phyloP scores from a whole-genome alignment of 2,329 filamentous ascomycete genomes.

The Botrytis hyacinthi region DNA sequence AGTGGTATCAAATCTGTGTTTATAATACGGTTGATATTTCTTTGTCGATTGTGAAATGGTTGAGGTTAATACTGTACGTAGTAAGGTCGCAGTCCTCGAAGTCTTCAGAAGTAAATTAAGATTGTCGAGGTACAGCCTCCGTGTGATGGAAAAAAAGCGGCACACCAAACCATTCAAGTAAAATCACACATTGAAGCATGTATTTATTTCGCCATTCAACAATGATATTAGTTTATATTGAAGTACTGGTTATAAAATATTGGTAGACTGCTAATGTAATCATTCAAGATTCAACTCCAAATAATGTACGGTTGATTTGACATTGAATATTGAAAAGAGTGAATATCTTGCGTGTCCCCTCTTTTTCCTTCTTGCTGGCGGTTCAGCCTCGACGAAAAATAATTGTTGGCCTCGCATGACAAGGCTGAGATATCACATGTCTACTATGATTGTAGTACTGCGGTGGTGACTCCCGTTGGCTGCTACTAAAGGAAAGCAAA shows the following conservation, averaged over 20 bases:
- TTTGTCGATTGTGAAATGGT: neutral
- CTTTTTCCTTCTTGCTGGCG: neutral
- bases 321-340: neutral
- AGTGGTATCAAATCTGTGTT: neutral
- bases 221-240: neutral
- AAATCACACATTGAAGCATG: neutral
- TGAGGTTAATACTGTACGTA: neutral
- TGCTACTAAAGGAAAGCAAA: no score
- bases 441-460: neutral
- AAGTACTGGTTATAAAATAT: fast-evolving
- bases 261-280: neutral
- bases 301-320: neutral
- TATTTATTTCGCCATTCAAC: neutral
- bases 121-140: neutral
- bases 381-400: slow-evolving; percentile 1
- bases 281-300: neutral
- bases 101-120: neutral
- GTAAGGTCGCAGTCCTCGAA: neutral
- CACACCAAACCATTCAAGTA: neutral
- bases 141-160: neutral
- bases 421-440: slow-evolving; percentile 12
- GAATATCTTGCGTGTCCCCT: neutral
- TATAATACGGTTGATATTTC: neutral
- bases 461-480: neutral
- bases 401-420: neutral